Conservation (phyloP, 805 yeast genomes). For the Millerozyma miso region DNA sequence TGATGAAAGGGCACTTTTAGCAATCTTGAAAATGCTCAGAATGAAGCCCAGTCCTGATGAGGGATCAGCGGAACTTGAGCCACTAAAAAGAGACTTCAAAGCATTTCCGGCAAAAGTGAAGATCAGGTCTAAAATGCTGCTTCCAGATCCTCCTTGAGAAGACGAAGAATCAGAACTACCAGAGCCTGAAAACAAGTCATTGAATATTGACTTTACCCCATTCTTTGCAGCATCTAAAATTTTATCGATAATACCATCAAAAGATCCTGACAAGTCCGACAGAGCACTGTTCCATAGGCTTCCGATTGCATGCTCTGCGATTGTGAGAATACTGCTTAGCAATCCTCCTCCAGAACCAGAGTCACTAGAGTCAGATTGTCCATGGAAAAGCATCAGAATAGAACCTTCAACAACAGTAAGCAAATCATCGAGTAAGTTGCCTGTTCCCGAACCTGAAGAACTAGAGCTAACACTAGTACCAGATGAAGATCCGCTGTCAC, state of each 20-base stretch:
- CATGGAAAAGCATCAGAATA: constrained; percentile 3
- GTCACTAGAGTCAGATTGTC: background rate
- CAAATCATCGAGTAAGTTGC: constrained; percentile 4
- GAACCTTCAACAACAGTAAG: constrained; percentile 4
- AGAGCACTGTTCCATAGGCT: background rate
- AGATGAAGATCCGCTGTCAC: background rate
- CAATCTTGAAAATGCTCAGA: constrained; percentile 9
- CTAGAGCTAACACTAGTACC: background rate
- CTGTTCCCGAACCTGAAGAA: background rate
- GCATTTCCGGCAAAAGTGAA: constrained; percentile 2
- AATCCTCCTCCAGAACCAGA: constrained; percentile 2
- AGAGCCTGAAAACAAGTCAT: constrained; percentile 1
- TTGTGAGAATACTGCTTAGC: background rate
- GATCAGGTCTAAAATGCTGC: constrained; percentile 3
- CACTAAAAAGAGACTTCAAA: constrained; percentile 1
- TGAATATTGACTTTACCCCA: background rate
- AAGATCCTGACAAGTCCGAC: background rate
- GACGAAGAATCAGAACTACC: constrained; percentile 1
- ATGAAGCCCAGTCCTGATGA: constrained; percentile 6
- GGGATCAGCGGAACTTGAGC: constrained; percentile 5
- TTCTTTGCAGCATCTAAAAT: background rate
- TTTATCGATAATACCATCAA: constrained; percentile 2
- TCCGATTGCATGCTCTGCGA: constrained; percentile 2
- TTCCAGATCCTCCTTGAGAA: constrained; percentile 1
- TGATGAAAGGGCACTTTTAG: constrained; percentile 8